These are phyloP conservation scores for Sanghuangporus sanghuang DNA, from an alignment of 1,284 basidiomycete species.

Conservation along the genomic window DNA sequence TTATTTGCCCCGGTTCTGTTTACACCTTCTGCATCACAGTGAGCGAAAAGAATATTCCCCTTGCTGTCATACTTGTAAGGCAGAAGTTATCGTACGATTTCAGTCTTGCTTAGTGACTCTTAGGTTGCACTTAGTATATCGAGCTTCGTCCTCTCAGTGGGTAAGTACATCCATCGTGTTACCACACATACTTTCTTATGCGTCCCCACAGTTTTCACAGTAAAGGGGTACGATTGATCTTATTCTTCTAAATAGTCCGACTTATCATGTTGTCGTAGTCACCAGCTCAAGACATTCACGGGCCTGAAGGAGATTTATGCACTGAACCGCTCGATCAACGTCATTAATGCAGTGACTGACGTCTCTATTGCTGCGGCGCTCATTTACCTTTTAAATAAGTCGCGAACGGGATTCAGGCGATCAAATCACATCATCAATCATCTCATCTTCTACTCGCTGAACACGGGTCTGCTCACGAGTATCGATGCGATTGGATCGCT, in stretches of 20 bases:
- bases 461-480: conserved; percentile 17
- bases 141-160: neutral
- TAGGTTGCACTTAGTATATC: conserved; percentile 1
- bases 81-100: neutral
- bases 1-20: neutral
- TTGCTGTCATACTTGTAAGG: conserved; percentile 5
- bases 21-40: neutral
- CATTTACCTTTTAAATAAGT: conserved; percentile 15
- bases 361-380: conserved; percentile 14
- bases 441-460: conserved; percentile 17
- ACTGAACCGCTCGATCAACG: conserved; percentile 13
- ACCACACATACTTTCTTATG: neutral
- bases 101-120: neutral
- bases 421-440: conserved; percentile 18
- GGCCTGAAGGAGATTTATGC: conserved; percentile 7
- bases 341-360: conserved; percentile 10
- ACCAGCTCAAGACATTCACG: conserved; percentile 7
- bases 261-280: neutral
- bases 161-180: neutral
- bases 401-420: conserved; percentile 15
- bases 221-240: conserved; percentile 2
- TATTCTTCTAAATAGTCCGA: neutral
- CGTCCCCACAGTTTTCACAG: neutral
- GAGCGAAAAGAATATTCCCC: conserved; percentile 10
- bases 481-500: conserved; percentile 15